Evolutionary conservation across 768 basidiomycete genomes (phyloP).

Genomic region (Suillus occidentalis): DNA sequence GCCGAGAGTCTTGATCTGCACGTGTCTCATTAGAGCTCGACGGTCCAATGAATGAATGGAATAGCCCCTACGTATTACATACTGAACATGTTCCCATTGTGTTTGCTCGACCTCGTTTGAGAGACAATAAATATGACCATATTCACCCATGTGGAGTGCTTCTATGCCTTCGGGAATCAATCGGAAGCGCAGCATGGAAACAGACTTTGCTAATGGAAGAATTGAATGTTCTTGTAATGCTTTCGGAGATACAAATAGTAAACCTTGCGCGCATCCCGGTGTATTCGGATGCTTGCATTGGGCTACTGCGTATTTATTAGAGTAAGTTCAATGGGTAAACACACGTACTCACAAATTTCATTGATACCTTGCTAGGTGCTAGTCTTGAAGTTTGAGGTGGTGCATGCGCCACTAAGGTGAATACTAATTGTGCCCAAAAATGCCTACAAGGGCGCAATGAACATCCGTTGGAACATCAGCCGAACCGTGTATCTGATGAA

Average conservation of each 20-base stretch:
- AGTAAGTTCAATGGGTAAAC: not conserved
- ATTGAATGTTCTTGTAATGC: not conserved
- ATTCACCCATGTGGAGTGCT: not conserved
- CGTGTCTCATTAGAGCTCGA: not conserved
- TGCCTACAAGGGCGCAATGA: not conserved
- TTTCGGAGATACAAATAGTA: not conserved
- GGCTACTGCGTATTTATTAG: not conserved
- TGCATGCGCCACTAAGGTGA: not conserved
- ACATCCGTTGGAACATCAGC: not conserved
- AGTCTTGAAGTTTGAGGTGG: not conserved
- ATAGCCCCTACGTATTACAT: constrained; percentile 2
- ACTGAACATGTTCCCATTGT: not conserved
- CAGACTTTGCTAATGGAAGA: not conserved
- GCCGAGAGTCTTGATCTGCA: not conserved
- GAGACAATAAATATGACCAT: not conserved
- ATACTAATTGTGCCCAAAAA: not conserved
- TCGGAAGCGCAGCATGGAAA: not conserved
- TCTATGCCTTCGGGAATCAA: not conserved
- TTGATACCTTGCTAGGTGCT: not conserved
- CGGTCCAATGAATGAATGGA: not conserved
- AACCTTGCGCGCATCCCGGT: not conserved
- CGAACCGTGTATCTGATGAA: not conserved
- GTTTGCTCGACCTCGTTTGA: not conserved
- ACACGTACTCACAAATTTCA: not conserved
- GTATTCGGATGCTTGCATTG: not conserved